Percentiles rank a stretch among this genome's conserved stretches.
These are phyloP conservation scores for Penicillium sp. DNA, from an alignment of 2,329 filamentous ascomycete genomes.

Conservation along the genomic window DNA sequence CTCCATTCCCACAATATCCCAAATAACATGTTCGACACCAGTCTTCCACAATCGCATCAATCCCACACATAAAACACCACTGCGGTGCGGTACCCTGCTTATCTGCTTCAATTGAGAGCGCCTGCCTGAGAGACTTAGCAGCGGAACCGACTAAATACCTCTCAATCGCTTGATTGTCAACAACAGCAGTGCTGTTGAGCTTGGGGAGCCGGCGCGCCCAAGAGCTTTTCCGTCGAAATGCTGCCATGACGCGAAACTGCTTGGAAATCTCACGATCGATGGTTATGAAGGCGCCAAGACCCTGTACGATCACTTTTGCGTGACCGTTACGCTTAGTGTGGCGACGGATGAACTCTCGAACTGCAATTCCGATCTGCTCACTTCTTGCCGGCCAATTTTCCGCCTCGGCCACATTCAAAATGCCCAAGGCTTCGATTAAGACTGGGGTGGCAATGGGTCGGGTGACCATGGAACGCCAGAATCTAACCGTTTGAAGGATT, in stretches of 20 bases:
- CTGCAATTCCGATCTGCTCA: neutral
- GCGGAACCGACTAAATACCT: neutral
- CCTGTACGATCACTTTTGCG: neutral
- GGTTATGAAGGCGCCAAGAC: neutral
- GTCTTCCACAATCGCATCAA: neutral
- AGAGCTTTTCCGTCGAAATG: neutral
- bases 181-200: neutral
- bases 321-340: neutral
- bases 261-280: neutral
- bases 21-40: neutral
- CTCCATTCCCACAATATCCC: neutral
- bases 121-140: neutral
- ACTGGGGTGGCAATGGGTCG: neutral
- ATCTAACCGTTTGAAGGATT: neutral
- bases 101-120: conserved; percentile 9
- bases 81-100: neutral
- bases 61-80: neutral
- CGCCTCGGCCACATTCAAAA: neutral
- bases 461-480: neutral
- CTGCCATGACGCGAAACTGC: neutral
- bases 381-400: conserved; percentile 3
- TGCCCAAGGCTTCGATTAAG: neutral
- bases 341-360: neutral
- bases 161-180: neutral
- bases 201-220: conserved; percentile 1